Base-by-base conservation (phyloP, 2,329 filamentous ascomycete species). In the Botrytis porri region DNA sequence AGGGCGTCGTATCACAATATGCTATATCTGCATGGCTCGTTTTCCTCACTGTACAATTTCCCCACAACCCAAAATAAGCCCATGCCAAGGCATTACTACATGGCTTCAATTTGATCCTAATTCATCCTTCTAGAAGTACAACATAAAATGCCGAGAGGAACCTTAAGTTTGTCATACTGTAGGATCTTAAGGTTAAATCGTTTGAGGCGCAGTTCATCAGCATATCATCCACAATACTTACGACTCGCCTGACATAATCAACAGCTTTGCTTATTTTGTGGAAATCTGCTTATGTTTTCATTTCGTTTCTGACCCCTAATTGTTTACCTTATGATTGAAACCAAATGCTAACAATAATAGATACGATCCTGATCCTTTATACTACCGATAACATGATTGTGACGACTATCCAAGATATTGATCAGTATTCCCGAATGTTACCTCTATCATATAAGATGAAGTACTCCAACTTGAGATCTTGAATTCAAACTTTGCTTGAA, bases 361-460 rank as follows among this genome's bases (percentile, higher is more conserved):
- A 70, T n/a, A 37, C 22, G 41, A 70, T 70, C 57, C 57, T 70
- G 57, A 70, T 70, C 67, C 57, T 48, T 62, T 61, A 16, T 43
- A 35, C 41, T 16, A 20, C 57, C 10, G 37, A 29, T 25, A 20
- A 6, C 20, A 35, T 35, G 41, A 20, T 37, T 48, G 43, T 20
- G 32, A 25, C 43, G 18, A 70, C n/a, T 54, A 37, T 62, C 12
- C 41, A 16, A 62, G 32, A 63, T 54, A 14, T 37, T 62, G 14
- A 70, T 37, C 22, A 61, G 29, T 14, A 35, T 65, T 51, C 29
- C 43, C 22, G 32, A 48, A 25, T 45, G 35, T 60, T 20, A 57
- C 48, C 29, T 54, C 35, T 29, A 35, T 25, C 32, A 65, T 70
- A 70, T 48, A 70, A 70, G 59, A 62, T 61, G 39, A 35, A 45